phyloP scores from a whole-genome alignment of 352 stramenopile species.

The Pythium biforme region DNA sequence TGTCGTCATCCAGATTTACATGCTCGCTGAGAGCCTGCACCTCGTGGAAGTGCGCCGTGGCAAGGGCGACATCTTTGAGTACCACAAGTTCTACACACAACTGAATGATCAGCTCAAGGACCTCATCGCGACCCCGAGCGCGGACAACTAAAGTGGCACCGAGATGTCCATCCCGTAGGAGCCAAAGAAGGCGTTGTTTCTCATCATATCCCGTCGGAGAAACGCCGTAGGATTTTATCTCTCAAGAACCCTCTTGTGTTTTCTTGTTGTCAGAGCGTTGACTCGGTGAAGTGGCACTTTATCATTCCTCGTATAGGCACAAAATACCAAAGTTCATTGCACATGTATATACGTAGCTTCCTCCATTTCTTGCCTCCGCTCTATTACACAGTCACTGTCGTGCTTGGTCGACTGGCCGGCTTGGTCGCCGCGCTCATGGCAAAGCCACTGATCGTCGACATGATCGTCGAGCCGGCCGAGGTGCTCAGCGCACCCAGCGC shows the following conservation, averaged over 20 bases:
- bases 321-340: background rate
- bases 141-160: constrained; percentile 13
- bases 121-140: constrained; percentile 48
- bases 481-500: constrained; percentile 66
- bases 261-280: no score
- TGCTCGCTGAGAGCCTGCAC: constrained; percentile 80
- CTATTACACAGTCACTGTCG: constrained; percentile 48
- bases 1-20: constrained; percentile 89
- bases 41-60: constrained; percentile 87
- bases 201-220: background rate
- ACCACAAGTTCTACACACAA: constrained; percentile 90
- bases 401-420: constrained; percentile 13
- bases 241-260: background rate
- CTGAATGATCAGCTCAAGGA: constrained; percentile 88
- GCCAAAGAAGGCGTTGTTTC: background rate
- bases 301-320: background rate
- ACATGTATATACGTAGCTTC: background rate
- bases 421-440: constrained; percentile 48
- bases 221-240: constrained; percentile 3
- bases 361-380: background rate
- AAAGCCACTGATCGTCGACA: constrained; percentile 74
- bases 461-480: constrained; percentile 66
- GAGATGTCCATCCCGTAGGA: constrained; percentile 1
- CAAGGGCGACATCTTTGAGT: constrained; percentile 91
- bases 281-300: no score